These are phyloP conservation scores for Neobulgaria alba DNA, from an alignment of 2,329 filamentous ascomycete genomes.

Conservation along the genomic window DNA sequence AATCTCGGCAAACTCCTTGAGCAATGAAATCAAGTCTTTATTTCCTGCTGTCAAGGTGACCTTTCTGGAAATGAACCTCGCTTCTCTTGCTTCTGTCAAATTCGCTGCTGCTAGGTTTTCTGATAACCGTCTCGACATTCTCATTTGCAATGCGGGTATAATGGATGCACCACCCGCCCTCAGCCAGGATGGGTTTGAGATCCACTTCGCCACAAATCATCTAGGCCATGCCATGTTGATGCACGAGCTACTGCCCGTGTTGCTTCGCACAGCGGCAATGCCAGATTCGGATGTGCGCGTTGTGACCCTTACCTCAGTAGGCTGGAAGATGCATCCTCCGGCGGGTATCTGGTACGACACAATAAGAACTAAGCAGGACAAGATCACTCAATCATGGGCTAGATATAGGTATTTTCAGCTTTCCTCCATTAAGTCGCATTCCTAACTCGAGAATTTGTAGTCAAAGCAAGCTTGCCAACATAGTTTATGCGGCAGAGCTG, in stretches of 20 bases:
- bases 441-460: too few relatives aligned
- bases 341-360: constrained; percentile 27
- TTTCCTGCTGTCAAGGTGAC: constrained; percentile 22
- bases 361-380: constrained; percentile 18
- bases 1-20: constrained; percentile 31
- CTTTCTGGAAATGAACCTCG: constrained; percentile 37
- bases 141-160: constrained; percentile 39
- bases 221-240: constrained; percentile 39
- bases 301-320: constrained; percentile 12
- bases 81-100: constrained; percentile 36
- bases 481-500: constrained; percentile 36
- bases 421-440: too few relatives aligned
- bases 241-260: constrained; percentile 30
- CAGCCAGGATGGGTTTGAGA: constrained; percentile 39
- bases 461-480: constrained; percentile 40
- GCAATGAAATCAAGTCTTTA: constrained; percentile 30
- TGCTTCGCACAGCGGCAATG: constrained; percentile 23
- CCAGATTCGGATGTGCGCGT: constrained; percentile 16
- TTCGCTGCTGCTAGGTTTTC: constrained; percentile 33
- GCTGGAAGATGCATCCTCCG: constrained; percentile 4
- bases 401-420: not conserved
- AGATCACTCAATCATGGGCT: not conserved
- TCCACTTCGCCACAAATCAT: constrained; percentile 42
- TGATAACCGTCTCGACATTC: constrained; percentile 33
- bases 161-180: constrained; percentile 33